A percentile compares a stretch with the other conserved stretches of the same genome.
Evolutionary conservation across 2,329 filamentous ascomycete species (phyloP).

Genomic region (Fusarium annulatum): DNA sequence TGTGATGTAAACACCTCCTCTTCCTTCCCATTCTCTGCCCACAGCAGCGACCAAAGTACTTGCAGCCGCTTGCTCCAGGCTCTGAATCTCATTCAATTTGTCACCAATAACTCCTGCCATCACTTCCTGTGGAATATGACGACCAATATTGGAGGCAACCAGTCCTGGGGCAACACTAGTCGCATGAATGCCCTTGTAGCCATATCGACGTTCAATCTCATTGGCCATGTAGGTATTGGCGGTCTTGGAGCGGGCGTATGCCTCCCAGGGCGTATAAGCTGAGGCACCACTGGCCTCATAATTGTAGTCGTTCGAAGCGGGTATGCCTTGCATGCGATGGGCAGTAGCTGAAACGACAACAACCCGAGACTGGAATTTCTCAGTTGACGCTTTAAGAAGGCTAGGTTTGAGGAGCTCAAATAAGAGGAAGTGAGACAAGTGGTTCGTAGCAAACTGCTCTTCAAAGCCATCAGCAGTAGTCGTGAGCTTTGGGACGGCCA

Average conservation of each 20-base stretch:
- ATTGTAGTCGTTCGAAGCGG: background rate
- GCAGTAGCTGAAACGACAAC: constrained; percentile 4
- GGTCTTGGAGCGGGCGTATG: constrained; percentile 7
- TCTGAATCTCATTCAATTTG: constrained; percentile 1
- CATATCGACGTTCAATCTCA: constrained; percentile 6
- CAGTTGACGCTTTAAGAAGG: background rate
- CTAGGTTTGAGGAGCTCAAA: constrained; percentile 8
- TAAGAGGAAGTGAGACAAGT: constrained; percentile 32
- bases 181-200: constrained; percentile 1
- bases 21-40: constrained; percentile 1
- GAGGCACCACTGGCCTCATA: background rate
- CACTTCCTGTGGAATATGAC: constrained; percentile 6
- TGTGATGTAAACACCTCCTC: background rate
- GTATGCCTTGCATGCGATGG: constrained; percentile 8
- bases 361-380: constrained; percentile 8
- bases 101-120: background rate
- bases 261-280: background rate
- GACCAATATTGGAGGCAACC: constrained; percentile 1
- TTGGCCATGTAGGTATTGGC: constrained; percentile 15
- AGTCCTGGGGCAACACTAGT: constrained; percentile 8
- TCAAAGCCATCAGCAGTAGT: constrained; percentile 30
- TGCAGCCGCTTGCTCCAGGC: background rate
- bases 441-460: constrained; percentile 32
- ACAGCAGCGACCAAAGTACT: background rate
- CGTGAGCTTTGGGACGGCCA: constrained; percentile 7